Base-by-base conservation (phyloP, 2,329 filamentous ascomycete genomes). In the Colletotrichum orbiculare region DNA sequence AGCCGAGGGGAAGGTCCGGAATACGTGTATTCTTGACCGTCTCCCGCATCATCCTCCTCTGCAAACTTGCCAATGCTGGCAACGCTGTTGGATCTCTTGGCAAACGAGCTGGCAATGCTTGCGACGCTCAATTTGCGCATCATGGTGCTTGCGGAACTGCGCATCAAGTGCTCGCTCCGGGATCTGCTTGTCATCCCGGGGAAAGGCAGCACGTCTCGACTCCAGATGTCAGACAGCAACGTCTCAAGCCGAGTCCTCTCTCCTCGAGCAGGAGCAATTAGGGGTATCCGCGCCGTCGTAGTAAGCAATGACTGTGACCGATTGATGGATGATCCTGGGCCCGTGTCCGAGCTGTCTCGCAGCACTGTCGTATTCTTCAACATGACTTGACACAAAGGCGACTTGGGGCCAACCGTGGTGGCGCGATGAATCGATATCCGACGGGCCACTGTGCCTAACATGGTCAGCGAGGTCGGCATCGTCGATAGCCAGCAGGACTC, bases 61-160 rank as follows among this genome's bases (percentile, higher is more conserved):
- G 69, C 72, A 10, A 53, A 54, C 50, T 71, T 75, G 58, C 69
- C 66, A 39, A 79, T 69, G 58, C 75, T 79, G 13, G 79, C 77
- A 49, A 83, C 71, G 68, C 89, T 92, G 43, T 82, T 83, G 1
- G 91, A 91, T 62, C 91, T 87, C 70, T 90, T 91, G 42, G 87
- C 86, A 73, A 96, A 94, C 52, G 91, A 91, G 69, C 87, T 90
- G 12, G 91, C 86, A 68, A 96, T 91, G 75, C 90, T 94, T 53
- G 91, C 90, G 72, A 93, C 90, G 76, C 92, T 97, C 68, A 97
- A 85, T 74, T 94, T 96, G 56, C 94, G 87, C 81, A 97, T 97
- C 73, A 97, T 87, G 1, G 92, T 92, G 41, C 92, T 93, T 11
- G 94, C 92, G n/a, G 91, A 93, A 45, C 87, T 87, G 54, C 91